Base-by-base conservation (phyloP, 805 yeast species). In the Ogataea dorogensis region DNA sequence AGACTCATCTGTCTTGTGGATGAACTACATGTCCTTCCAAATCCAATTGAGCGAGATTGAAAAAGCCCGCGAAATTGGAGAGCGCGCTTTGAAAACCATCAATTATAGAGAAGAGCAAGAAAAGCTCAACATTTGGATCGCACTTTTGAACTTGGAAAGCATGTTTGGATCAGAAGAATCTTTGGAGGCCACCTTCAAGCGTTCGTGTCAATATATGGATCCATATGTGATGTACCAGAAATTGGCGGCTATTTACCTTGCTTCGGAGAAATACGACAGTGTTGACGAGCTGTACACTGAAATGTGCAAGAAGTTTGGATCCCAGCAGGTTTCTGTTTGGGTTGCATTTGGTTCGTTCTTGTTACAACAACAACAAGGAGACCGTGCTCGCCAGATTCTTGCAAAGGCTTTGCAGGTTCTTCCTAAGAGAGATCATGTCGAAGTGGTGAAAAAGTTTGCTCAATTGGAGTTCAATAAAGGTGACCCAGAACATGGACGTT, bases 21-120 rank as follows among this genome's bases (percentile, higher is more conserved):
- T 93, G 86, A 86, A 89, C 64, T 93, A 85, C 65, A 93, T 93
- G 96, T 89, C 98, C 4, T 93, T 91, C 82, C 96, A 89, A 63
- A 71, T 93, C 46, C 96, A 89, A 62, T 70, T 91, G 45, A 85
- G 96, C 67, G 98, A 93, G 62, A 68, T 88, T 41, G 97, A 91
- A 24, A 87, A 86, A 63, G 96, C 97, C 7, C 79, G 98, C 51
- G 95, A 86, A 59, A 78, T 93, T 51, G 97, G 86, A 28, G 85
- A 82, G 51, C 77, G 98, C 45, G 98, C 98, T 2, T 72, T 93
- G 56, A 86, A 86, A 66, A 81, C 93, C 5, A 94, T 93, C 50
- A 79, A 77, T 52, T 86, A 80, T 64, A 77, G 96, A 54, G 96
- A 89, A 54, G 98, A 93, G 61, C 81, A 79, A 51, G 98, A 93